Evolutionary conservation across 192 early-diverging fungal genomes (phyloP).

Genomic region (Umbelopsis ramanniana): DNA sequence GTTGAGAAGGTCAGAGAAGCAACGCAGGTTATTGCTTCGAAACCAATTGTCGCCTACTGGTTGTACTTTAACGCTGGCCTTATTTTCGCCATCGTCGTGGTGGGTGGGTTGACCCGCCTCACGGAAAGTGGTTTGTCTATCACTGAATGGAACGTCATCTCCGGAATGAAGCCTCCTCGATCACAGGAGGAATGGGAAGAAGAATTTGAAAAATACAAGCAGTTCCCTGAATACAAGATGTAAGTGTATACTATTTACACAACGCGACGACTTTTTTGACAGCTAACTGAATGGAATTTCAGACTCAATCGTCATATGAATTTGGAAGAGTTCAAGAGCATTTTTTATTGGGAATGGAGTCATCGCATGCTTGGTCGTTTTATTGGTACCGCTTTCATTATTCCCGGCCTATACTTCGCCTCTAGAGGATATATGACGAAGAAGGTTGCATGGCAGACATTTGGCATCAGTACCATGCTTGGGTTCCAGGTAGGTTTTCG

Average conservation of each 20-base stretch:
- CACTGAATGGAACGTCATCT: slow-evolving; percentile 95
- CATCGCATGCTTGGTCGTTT: slow-evolving; percentile 94
- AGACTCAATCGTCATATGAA: slow-evolving; percentile 90
- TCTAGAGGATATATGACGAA: slow-evolving; percentile 77
- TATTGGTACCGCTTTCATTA: slow-evolving; percentile 85
- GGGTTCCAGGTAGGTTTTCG: slow-evolving; percentile 66
- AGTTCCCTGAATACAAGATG: slow-evolving; percentile 97
- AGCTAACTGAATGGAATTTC: not conserved
- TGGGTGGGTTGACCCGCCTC: slow-evolving; percentile 93
- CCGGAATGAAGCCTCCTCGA: slow-evolving; percentile 89
- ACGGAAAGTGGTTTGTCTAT: slow-evolving; percentile 98
- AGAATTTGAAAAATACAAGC: slow-evolving; percentile 99
- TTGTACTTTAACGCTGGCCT: slow-evolving; percentile 84
- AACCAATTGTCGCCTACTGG: slow-evolving; percentile 90
- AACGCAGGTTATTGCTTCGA: slow-evolving; percentile 1
- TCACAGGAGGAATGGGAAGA: slow-evolving; percentile 85
- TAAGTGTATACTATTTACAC: slow-evolving; percentile 42
- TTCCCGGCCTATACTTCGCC: slow-evolving; percentile 90
- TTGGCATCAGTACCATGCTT: slow-evolving; percentile 66
- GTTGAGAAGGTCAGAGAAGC: slow-evolving; percentile 1
- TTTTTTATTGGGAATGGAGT: slow-evolving; percentile 98
- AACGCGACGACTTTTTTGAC: too few species aligned
- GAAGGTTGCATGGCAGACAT: slow-evolving; percentile 60
- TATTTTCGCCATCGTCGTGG: slow-evolving; percentile 91
- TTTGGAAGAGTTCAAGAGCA: slow-evolving; percentile 92